Base-by-base conservation (phyloP, 306 rosid genomes). In the Corylus heterophylla region DNA sequence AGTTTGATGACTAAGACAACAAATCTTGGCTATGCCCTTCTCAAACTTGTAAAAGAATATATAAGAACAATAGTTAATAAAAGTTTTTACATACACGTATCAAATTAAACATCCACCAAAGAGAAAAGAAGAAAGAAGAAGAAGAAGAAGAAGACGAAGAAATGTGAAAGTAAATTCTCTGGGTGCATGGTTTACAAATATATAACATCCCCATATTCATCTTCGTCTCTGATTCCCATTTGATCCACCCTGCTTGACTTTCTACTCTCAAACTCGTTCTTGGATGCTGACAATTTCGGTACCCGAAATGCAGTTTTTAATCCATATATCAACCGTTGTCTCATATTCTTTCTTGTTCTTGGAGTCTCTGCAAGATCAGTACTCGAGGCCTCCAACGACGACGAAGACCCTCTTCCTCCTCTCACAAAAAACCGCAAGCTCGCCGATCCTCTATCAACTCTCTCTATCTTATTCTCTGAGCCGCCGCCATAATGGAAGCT, bases 271-370 rank as follows among this genome's bases (percentile, higher is more conserved):
- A 39, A 3, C 11, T 69, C 77, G 10, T 76, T 55, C 69, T 29
- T 80, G 14, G 76, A 67, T 3, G 80, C 66, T 17, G 83, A 76
- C 6, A 39, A 39, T 74, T 58, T 79, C 2, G 89, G 85, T 61
- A 75, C 75, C 68, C 84, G 74, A 78, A 94, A 89, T 8, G 94
- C 92, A 78, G 77, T 90, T 80, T 83, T 92, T 56, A 92, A 71
- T 2, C 90, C 90, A 56, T 67, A 74, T 0, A 92, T 75, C 62
- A 94, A 78, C 66, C 85, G 88, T 81, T 79, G 84, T 12, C 92
- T 79, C 42, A 92, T 58, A 73, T 76, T 83, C 76, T 71, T 88
- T 8, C 29, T 67, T 16, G 27, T 44, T 49, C 52, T 83, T 13
- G 87, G 84, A 63, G 78, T 59, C 45, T 4, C 82, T 4, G 22